phyloP scores from a whole-genome alignment of 1,139 yeast species.

The Taphrina deformans region DNA sequence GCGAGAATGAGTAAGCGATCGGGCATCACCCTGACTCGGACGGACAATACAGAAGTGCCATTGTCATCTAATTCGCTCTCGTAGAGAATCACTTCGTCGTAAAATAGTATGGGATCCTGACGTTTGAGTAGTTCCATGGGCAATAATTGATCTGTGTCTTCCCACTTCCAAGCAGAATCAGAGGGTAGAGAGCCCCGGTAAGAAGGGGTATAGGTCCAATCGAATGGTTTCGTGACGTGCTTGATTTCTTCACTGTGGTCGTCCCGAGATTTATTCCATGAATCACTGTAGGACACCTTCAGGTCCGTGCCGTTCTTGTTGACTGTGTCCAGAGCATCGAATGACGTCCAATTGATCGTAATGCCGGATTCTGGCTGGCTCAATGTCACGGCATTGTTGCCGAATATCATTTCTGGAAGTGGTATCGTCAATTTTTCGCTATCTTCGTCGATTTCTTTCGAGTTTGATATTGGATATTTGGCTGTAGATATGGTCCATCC shows the following conservation, averaged over 20 bases:
- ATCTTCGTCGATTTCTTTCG: constrained; percentile 70
- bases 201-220: constrained; percentile 90
- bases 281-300: constrained; percentile 82
- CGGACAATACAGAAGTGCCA: constrained; percentile 76
- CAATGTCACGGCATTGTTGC: constrained; percentile 70
- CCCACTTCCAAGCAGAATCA: constrained; percentile 32
- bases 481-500: constrained; percentile 72
- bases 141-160: constrained; percentile 47
- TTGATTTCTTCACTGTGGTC: constrained; percentile 49
- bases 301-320: constrained; percentile 55
- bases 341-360: constrained; percentile 65
- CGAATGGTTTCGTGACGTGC: constrained; percentile 74
- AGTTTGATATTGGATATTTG: constrained; percentile 73
- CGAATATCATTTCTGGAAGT: constrained; percentile 96
- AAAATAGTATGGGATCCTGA: constrained; percentile 84
- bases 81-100: constrained; percentile 80
- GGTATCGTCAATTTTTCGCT: constrained; percentile 70
- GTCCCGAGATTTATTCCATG: constrained; percentile 44
- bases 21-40: constrained; percentile 87
- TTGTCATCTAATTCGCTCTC: constrained; percentile 97
- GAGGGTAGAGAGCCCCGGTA: constrained; percentile 61
- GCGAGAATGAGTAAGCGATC: constrained; percentile 69
- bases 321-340: constrained; percentile 75
- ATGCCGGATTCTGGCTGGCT: constrained; percentile 49
- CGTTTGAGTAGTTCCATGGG: constrained; percentile 69